Percentiles rank a stretch among this genome's conserved stretches.
Conservation (phyloP, 495 filamentous ascomycete genomes). For the Aspergillus baeticus region DNA sequence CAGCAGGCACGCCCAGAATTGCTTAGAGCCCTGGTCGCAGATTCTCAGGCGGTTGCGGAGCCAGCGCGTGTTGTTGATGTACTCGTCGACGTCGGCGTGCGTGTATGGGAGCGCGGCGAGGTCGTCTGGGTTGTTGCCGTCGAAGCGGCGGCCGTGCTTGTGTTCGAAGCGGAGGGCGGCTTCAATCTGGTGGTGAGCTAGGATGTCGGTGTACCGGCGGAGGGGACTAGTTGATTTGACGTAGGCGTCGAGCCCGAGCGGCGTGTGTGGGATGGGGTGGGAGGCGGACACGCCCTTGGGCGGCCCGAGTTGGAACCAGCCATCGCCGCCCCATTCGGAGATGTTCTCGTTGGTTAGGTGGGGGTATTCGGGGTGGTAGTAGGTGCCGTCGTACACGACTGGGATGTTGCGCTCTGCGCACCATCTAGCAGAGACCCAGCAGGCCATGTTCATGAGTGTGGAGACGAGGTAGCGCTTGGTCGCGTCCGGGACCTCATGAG, state of each 20-base stretch:
- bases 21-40: conserved; percentile 34
- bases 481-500: conserved; percentile 40
- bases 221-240: conserved; percentile 82
- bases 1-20: conserved; percentile 67
- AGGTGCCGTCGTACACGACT: conserved; percentile 69
- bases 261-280: conserved; percentile 50
- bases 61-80: conserved; percentile 34
- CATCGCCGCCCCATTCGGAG: conserved; percentile 28
- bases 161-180: conserved; percentile 72
- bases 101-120: conserved; percentile 62
- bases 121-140: conserved; percentile 31
- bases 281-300: conserved; percentile 53
- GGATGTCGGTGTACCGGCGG: conserved; percentile 76
- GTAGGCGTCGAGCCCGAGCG: conserved; percentile 69
- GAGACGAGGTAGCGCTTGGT: conserved; percentile 48
- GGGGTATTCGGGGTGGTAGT: conserved; percentile 55
- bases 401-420: conserved; percentile 74
- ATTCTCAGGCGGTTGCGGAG: conserved; percentile 32
- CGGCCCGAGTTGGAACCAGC: conserved; percentile 30
- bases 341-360: conserved; percentile 38
- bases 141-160: conserved; percentile 49
- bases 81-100: conserved; percentile 49
- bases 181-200: conserved; percentile 92
- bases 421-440: conserved; percentile 71
- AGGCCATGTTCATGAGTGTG: conserved; percentile 76